Percentiles rank a stretch among this genome's conserved stretches.
phyloP scores from a whole-genome alignment of 768 basidiomycete species.

The Collybia sp. region DNA sequence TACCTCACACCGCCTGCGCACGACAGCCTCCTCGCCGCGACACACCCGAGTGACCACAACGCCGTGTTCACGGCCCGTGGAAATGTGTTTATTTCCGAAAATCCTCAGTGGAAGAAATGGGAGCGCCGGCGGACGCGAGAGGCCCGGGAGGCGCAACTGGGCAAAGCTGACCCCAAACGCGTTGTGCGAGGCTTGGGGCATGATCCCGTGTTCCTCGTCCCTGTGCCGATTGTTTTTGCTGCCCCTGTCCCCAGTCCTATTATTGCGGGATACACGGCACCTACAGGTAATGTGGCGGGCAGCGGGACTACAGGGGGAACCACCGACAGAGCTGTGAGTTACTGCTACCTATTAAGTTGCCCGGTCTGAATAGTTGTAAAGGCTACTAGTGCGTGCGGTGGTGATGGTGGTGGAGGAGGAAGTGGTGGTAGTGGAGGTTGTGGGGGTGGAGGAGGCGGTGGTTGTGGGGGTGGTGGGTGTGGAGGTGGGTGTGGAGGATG shows the following conservation, averaged over 20 bases:
- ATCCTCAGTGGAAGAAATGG: conserved; percentile 17
- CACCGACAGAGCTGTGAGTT: too few species aligned
- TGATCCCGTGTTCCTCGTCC: conserved; percentile 30
- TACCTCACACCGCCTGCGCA: conserved; percentile 27
- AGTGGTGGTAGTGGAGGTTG: conserved; percentile 3
- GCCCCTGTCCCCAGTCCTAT: conserved; percentile 1
- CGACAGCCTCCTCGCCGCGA: conserved; percentile 37
- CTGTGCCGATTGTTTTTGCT: conserved; percentile 29
- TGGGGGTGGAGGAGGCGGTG: conserved; percentile 4
- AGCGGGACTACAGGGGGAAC: too few species aligned
- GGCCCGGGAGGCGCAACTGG: conserved; percentile 15
- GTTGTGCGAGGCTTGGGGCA: conserved; percentile 13
- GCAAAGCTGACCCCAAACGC: conserved; percentile 11
- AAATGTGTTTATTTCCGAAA: conserved; percentile 12
- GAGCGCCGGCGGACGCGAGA: conserved; percentile 20
- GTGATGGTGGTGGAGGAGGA: conserved; percentile 8
- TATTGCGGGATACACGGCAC: conserved; percentile 15
- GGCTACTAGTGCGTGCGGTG: background rate
- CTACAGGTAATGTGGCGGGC: conserved; percentile 4
- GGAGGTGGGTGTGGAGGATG: conserved; percentile 18
- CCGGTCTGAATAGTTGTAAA: conserved; percentile 5
- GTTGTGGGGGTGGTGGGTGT: conserved; percentile 5
- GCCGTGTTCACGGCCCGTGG: conserved; percentile 32
- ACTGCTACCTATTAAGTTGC: too few species aligned
- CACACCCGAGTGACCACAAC: conserved; percentile 55